A percentile compares a stretch with the other conserved stretches of the same genome.
phyloP scores from a whole-genome alignment of 1,139 yeast species.

The Saccharomyces hybrid region DNA sequence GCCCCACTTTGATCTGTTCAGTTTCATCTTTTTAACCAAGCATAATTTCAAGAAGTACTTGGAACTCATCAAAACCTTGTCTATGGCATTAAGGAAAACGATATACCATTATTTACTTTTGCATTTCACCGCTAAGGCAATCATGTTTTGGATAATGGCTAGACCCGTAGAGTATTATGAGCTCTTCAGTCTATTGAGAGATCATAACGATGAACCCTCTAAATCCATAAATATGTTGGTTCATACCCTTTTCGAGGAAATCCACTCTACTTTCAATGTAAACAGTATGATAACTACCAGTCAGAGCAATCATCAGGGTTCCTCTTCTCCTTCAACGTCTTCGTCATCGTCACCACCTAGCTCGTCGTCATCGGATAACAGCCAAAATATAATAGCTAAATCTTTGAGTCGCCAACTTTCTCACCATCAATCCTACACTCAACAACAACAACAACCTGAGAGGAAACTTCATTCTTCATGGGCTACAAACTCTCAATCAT shows the following conservation, averaged over 20 bases:
- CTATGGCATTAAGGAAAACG: conserved; percentile 18
- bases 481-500: not conserved
- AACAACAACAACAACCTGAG: not conserved
- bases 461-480: not conserved
- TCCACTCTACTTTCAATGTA: conserved; percentile 14
- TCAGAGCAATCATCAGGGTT: not conserved
- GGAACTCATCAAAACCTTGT: conserved; percentile 19
- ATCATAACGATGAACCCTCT: conserved; percentile 3
- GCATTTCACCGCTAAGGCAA: conserved; percentile 24
- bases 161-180: conserved; percentile 24
- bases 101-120: conserved; percentile 23
- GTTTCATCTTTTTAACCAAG: conserved; percentile 21
- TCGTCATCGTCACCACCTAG: not conserved
- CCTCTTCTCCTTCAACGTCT: not conserved
- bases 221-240: conserved; percentile 5
- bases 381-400: not conserved
- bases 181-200: conserved; percentile 7
- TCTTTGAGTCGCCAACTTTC: not conserved
- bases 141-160: conserved; percentile 29
- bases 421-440: not conserved
- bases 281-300: conserved; percentile 8
- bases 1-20: conserved; percentile 24
- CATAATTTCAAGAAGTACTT: conserved; percentile 17
- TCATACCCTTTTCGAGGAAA: conserved; percentile 12
- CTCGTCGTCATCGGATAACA: not conserved